Percentiles rank a stretch among this genome's conserved stretches.
Conservation (phyloP, 345 rosid genomes). For the Ailanthus altissimus region DNA sequence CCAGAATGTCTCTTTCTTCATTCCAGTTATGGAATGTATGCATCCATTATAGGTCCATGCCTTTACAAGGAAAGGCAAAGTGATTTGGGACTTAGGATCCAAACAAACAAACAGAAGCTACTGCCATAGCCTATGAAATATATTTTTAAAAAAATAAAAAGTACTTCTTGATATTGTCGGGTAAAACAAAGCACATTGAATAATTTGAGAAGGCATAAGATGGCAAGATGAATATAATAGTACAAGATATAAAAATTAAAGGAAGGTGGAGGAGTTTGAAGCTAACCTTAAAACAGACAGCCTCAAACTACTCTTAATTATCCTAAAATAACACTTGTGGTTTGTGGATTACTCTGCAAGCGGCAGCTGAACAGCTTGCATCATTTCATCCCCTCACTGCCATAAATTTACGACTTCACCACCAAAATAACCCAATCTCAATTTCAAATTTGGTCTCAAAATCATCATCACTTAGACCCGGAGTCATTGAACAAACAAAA, state of each 20-base stretch:
- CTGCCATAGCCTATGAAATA: too few relatives aligned
- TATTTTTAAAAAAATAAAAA: neutral
- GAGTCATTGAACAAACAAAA: conserved; percentile 1
- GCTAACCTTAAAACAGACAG: neutral
- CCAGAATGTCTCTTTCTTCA: neutral
- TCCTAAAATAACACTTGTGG: neutral
- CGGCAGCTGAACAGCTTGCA: neutral
- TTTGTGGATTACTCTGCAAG: neutral
- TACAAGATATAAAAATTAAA: neutral
- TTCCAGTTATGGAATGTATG: neutral
- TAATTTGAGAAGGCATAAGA: neutral
- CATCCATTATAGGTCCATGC: neutral
- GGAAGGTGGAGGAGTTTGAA: neutral
- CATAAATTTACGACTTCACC: neutral
- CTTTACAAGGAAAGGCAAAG: neutral
- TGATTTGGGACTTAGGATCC: too few relatives aligned
- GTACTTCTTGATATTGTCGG: neutral
- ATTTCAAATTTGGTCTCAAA: neutral
- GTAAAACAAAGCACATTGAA: conserved; percentile 6
- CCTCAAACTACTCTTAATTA: neutral
- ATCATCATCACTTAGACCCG: neutral
- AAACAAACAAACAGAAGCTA: neutral
- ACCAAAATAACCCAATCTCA: neutral
- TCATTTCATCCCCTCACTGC: neutral
- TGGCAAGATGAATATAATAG: conserved; percentile 6